Base-by-base conservation (phyloP, 1,284 basidiomycete genomes). In the Inonotus hispidus region DNA sequence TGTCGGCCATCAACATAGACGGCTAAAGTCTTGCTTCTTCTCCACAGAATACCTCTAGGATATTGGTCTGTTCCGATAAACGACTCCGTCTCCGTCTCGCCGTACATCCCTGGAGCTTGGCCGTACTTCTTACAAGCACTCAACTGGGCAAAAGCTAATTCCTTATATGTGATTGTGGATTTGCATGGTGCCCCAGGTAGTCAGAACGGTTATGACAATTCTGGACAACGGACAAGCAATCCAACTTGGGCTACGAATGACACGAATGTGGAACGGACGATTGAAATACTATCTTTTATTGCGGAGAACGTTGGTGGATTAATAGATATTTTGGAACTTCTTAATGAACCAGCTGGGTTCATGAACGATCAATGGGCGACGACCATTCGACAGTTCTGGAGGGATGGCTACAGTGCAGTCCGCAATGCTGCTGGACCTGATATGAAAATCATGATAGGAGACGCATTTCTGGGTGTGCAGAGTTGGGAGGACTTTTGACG, bases 141-240 rank as follows among this genome's bases (percentile, higher is more conserved):
- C 53, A 75, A 75, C 61, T 90, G 87, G 88, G 88, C 88, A 1
- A 75, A 76, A 57, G 73, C 77, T 43, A 73, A 87, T 65, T 73
- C 72, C 10, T 67, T 90, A 16, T 79, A 83, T 64, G 82, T 86
- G 64, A 84, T 89, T 62, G 68, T 92, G 54, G 90, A 92, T 71
- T 74, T 92, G 19, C 85, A 88, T 65, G 85, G 84, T 29, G 85
- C 85, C 0, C 85, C 84, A 0, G 85, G 84, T 23, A 85, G 83
- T 38, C 85, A 88, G 69, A 89, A 89, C 65, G 86, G 87, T 1
- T 92, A 85, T 71, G 92, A 94, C 73, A 93, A 93, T 74, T 92
- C 88, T 13, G 93, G 93, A 4, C 86, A 87, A 64, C 77, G 83
- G n/a, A 85, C 80, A 0, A 76, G 77, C 14, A 74, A 76, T 52